phyloP scores from a whole-genome alignment of 495 filamentous ascomycete species.

The Monascus purpureus region DNA sequence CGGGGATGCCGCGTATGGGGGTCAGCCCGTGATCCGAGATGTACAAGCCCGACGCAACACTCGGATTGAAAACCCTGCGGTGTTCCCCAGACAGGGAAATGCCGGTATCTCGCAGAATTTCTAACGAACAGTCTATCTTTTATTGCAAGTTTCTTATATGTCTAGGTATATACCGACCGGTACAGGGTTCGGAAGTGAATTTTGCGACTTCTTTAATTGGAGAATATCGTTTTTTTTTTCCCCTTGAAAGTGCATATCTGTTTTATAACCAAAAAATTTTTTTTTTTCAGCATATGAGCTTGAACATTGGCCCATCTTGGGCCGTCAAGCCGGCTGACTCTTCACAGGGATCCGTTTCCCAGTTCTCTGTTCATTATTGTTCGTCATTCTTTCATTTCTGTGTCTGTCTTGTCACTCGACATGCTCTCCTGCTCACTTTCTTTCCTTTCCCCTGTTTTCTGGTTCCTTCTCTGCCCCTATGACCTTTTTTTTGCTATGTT shows the following conservation, averaged over 20 bases:
- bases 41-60: conserved; percentile 84
- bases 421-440: conserved; percentile 8
- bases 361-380: no score
- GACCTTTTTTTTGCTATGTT: no score
- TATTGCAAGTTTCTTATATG: neutral
- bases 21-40: conserved; percentile 82
- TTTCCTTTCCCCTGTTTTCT: conserved; percentile 12
- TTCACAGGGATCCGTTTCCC: no score
- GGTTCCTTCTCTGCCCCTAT: conserved; percentile 1
- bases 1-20: conserved; percentile 38
- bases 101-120: conserved; percentile 99
- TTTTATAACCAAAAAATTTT: no score
- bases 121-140: conserved; percentile 23
- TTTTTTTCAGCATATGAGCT: no score
- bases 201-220: no score
- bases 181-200: no score
- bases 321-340: no score
- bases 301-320: no score
- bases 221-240: no score
- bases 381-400: conserved; percentile 1
- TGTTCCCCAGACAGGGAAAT: conserved; percentile 78
- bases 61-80: conserved; percentile 74
- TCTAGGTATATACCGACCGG: no score
- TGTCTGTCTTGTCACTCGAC: conserved; percentile 4
- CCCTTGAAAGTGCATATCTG: no score